Evolutionary conservation across 2,329 filamentous ascomycete species (phyloP).

Genomic region (Pleoardoris graminearum): DNA sequence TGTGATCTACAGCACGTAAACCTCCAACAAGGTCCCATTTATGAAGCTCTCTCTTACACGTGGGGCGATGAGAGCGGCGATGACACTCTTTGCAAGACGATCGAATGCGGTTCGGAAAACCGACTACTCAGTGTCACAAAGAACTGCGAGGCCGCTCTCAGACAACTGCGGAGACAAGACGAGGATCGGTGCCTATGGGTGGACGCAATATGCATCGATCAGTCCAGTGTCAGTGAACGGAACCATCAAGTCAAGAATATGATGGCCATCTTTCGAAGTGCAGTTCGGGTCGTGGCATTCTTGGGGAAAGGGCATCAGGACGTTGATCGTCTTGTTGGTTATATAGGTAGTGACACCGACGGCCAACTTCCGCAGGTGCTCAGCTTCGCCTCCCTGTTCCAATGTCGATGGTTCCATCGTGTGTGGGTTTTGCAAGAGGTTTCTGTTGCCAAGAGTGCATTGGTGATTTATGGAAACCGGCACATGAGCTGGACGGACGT

Average conservation of each 20-base stretch:
- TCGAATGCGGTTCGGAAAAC: neutral
- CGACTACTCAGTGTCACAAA: neutral
- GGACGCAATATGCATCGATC: conserved; percentile 3
- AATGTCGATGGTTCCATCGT: conserved; percentile 7
- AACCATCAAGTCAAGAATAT: conserved; percentile 4
- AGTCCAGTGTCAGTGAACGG: neutral
- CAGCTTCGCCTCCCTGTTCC: neutral
- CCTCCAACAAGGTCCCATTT: conserved; percentile 7
- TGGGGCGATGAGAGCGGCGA: conserved; percentile 6
- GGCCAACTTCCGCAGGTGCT: neutral
- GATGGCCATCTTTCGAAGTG: conserved; percentile 3
- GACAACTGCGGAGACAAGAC: neutral
- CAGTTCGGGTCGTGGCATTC: neutral
- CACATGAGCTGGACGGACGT: neutral
- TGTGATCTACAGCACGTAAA: conserved; percentile 1
- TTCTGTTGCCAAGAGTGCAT: conserved; percentile 1
- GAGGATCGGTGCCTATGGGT: conserved; percentile 1
- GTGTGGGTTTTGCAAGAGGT: conserved; percentile 14
- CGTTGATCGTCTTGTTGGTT: neutral
- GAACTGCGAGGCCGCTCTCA: neutral
- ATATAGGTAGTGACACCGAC: neutral
- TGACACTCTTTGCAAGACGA: neutral
- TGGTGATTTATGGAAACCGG: neutral
- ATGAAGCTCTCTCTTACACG: conserved; percentile 14
- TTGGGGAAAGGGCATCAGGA: conserved; percentile 9